Evolutionary conservation across 2,329 filamentous ascomycete genomes (phyloP).

Genomic region (Penicillium sp.): DNA sequence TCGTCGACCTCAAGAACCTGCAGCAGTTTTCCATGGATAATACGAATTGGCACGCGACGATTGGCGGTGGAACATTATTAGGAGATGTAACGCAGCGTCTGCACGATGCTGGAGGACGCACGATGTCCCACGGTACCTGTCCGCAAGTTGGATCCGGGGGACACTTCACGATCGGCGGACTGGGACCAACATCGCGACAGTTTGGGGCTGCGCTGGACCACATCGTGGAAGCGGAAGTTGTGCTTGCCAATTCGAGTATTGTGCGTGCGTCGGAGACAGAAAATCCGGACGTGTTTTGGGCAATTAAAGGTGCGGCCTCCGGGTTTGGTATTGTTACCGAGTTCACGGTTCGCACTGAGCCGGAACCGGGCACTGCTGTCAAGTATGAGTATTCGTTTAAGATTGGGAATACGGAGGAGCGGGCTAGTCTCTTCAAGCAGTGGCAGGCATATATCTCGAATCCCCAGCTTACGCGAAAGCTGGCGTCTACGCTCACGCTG

Average conservation of each 20-base stretch:
- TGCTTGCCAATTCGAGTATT: constrained; percentile 47
- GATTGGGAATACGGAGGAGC: constrained; percentile 53
- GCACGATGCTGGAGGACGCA: constrained; percentile 31
- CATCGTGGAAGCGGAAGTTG: constrained; percentile 52
- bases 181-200: constrained; percentile 47
- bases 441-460: constrained; percentile 65
- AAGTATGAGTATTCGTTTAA: constrained; percentile 63
- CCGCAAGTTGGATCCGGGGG: constrained; percentile 42
- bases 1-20: constrained; percentile 37
- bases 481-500: constrained; percentile 61
- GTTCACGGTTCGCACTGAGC: constrained; percentile 42
- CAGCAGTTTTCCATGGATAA: constrained; percentile 38
- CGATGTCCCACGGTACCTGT: constrained; percentile 41
- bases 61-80: constrained; percentile 39
- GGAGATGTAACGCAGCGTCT: constrained; percentile 37
- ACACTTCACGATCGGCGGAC: constrained; percentile 42
- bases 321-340: constrained; percentile 46
- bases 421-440: constrained; percentile 56
- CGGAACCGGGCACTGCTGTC: constrained; percentile 50
- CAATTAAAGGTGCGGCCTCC: constrained; percentile 41
- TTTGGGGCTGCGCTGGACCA: constrained; percentile 58
- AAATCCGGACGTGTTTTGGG: constrained; percentile 41
- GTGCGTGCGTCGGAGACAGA: constrained; percentile 33
- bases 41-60: constrained; percentile 34
- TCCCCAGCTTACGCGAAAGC: constrained; percentile 60